Base-by-base conservation (phyloP, 805 yeast species). In the Saturnispora mendoncae region DNA sequence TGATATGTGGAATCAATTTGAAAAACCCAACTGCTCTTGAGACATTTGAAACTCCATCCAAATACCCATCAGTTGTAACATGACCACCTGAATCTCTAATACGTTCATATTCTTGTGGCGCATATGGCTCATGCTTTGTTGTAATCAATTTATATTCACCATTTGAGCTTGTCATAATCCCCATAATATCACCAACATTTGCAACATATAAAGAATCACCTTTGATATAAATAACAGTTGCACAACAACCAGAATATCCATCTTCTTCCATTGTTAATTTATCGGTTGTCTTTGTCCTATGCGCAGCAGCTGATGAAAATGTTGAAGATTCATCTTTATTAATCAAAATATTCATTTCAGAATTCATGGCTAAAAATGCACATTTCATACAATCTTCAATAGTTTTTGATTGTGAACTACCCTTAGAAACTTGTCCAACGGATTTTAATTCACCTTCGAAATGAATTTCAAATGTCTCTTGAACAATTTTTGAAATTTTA, bases 1-100 rank as follows among this genome's bases (percentile, higher is more conserved):
- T 86, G 21, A 90, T 76, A 55, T 86, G 95, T 1, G 97, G 96
- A 33, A 87, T 68, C 48, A 81, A 69, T 49, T 83, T 82, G 58
- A 82, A 81, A 56, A 83, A 88, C 0, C 99, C 99, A 40, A 86
- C 88, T 25, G 95, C 94, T 51, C 97, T 73, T 2, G 96, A 84
- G 37, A 87, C 84, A 37, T 78, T 80, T 13, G 85, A 71, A 23
- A 76, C 78, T 31, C 94, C 94, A 58, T 90, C 95, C 34, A 87
- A 69, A 46, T 81, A 79, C 41, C 90, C 95, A 52, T 81, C 83
- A 15, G 84, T 81, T 8, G 84, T 76, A 9, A 92, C 95, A 57
- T 73, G 82, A 1, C 97, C 97, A 40, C 97, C 97, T 19, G 94
- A 76, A 2, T 84, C 83, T 53, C 97, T 69, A 36, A 92, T 84